Percentiles rank a stretch among this genome's conserved stretches.
phyloP scores from a whole-genome alignment of 2,329 filamentous ascomycete genomes.

The Trichophyton schoenleinii region DNA sequence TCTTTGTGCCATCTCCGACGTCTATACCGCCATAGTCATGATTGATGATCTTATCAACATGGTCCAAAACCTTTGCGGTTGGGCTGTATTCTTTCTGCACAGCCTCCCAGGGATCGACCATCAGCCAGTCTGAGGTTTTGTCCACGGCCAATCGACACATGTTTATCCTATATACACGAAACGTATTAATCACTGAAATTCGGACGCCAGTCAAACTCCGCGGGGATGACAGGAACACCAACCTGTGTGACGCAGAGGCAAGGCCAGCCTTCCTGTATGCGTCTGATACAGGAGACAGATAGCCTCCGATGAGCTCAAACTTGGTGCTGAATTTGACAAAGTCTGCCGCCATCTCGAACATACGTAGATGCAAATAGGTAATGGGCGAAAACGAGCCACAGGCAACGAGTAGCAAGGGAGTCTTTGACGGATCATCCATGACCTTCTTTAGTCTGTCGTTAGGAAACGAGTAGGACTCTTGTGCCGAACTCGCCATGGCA shows the following conservation, averaged over 20 bases:
- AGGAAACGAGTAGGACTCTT: conserved; percentile 30
- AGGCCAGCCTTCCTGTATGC: conserved; percentile 71
- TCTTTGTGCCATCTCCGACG: conserved; percentile 50
- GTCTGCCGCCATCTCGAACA: conserved; percentile 80
- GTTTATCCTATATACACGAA: conserved; percentile 41
- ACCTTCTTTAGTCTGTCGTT: conserved; percentile 33
- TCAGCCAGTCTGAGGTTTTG: conserved; percentile 63
- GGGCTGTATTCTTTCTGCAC: conserved; percentile 72
- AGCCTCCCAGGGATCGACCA: conserved; percentile 86
- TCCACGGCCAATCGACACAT: conserved; percentile 76
- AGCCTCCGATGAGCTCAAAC: conserved; percentile 78
- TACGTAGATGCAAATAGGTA: conserved; percentile 58
- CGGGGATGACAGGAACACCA: conserved; percentile 10
- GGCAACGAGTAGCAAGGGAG: conserved; percentile 36
- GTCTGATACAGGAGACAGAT: conserved; percentile 64
- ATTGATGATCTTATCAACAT: conserved; percentile 86
- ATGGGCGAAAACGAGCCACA: conserved; percentile 58
- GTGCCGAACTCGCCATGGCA: not conserved
- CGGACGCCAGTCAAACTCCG: not conserved
- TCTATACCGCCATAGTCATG: conserved; percentile 61
- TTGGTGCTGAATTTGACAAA: conserved; percentile 61
- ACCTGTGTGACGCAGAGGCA: conserved; percentile 58
- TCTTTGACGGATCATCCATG: conserved; percentile 37
- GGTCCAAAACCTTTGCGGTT: conserved; percentile 78
- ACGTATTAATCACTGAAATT: not conserved